Evolutionary conservation across 1,284 basidiomycete species (phyloP).

Genomic region (Cryptococcus sp.): DNA sequence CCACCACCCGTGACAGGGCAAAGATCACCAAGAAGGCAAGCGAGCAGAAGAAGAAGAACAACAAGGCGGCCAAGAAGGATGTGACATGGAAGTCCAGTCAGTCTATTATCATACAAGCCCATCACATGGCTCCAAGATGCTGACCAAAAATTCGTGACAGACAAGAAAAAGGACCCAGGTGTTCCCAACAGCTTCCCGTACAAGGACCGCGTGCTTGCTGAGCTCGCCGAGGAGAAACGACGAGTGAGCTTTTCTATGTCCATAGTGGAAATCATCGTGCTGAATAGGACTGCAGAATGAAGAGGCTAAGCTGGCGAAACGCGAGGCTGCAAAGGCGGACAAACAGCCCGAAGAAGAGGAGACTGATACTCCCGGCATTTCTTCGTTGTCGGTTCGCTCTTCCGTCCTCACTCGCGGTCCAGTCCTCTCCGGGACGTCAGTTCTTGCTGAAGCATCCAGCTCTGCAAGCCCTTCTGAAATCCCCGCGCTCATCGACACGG

Average conservation of each 20-base stretch:
- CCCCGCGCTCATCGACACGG: slow-evolving; percentile 65
- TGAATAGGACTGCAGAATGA: slow-evolving; percentile 19
- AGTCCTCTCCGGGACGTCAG: slow-evolving; percentile 17
- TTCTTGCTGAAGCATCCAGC: slow-evolving; percentile 9
- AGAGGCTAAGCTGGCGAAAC: slow-evolving; percentile 36
- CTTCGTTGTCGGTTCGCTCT: slow-evolving; percentile 22
- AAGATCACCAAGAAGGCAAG: slow-evolving; percentile 77
- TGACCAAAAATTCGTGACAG: slow-evolving; percentile 52
- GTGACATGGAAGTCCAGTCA: slow-evolving; percentile 87
- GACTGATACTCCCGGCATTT: slow-evolving; percentile 46
- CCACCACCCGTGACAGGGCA: slow-evolving; percentile 69
- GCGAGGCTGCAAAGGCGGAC: slow-evolving; percentile 58
- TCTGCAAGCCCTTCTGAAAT: slow-evolving; percentile 50
- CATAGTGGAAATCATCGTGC: background rate
- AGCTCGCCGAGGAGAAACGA: slow-evolving; percentile 77
- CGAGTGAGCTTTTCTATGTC: slow-evolving; percentile 57
- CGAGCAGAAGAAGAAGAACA: slow-evolving; percentile 75
- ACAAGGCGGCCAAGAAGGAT: slow-evolving; percentile 79
- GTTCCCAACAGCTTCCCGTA: slow-evolving; percentile 97
- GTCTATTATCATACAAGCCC: slow-evolving; percentile 47
- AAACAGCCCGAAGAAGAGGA: slow-evolving; percentile 45
- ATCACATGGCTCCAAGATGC: background rate
- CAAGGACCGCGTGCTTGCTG: slow-evolving; percentile 94
- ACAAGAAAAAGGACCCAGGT: slow-evolving; percentile 83
- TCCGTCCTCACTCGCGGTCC: slow-evolving; percentile 27